phyloP scores from a whole-genome alignment of 2,329 filamentous ascomycete species.

The Colletotrichum sp. region DNA sequence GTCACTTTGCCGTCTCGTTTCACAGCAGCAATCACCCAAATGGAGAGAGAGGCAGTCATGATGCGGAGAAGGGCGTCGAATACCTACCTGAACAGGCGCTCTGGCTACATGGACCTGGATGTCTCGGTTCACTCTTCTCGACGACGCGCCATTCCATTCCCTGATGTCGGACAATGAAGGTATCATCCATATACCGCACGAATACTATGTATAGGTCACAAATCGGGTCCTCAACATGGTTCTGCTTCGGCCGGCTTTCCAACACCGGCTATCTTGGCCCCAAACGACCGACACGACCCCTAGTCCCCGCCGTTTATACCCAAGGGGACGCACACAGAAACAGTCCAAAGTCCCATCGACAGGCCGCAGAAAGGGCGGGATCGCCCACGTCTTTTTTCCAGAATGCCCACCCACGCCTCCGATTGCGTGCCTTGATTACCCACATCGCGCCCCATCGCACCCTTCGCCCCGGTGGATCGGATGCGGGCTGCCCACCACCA shows the following conservation, averaged over 20 bases:
- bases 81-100: neutral
- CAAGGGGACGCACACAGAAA: neutral
- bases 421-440: constrained; percentile 14
- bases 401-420: neutral
- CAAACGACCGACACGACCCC: neutral
- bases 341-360: neutral
- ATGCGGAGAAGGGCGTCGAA: neutral
- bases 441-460: constrained; percentile 3
- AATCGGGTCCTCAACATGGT: neutral
- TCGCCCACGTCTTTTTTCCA: neutral
- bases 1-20: neutral
- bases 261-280: constrained; percentile 1
- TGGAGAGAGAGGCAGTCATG: neutral
- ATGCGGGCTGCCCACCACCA: constrained; percentile 8
- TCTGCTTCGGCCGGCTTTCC: neutral
- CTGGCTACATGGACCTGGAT: neutral
- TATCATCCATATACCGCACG: neutral
- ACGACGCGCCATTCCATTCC: neutral
- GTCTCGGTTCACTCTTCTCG: neutral
- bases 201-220: neutral
- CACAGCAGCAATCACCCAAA: neutral
- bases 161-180: neutral
- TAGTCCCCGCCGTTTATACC: constrained; percentile 8
- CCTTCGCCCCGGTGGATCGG: constrained; percentile 10
- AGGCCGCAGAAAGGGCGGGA: neutral